phyloP scores from a whole-genome alignment of 2,329 filamentous ascomycete genomes.

The Claviceps maximensis region DNA sequence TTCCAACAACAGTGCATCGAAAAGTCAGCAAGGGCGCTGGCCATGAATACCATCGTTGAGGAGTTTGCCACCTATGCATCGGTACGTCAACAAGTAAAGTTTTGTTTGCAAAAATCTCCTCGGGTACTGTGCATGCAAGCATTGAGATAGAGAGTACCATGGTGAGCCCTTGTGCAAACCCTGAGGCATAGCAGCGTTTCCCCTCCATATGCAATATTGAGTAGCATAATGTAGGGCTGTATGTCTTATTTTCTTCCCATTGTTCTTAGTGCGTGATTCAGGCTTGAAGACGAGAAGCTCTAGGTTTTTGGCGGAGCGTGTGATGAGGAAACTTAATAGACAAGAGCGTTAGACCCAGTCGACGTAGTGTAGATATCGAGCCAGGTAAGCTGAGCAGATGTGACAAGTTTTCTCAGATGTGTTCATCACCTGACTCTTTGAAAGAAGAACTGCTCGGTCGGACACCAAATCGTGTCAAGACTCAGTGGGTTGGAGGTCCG shows the following conservation, averaged over 20 bases:
- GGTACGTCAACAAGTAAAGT: neutral
- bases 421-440: neutral
- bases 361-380: neutral
- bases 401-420: neutral
- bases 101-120: neutral
- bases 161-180: neutral
- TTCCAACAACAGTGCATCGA: neutral
- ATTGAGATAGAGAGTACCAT: neutral
- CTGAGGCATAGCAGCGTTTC: neutral
- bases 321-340: neutral
- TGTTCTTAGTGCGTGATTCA: neutral
- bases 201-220: neutral
- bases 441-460: too few species aligned
- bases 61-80: neutral
- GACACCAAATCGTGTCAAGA: neutral
- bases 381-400: neutral
- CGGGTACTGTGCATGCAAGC: neutral
- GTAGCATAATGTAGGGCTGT: neutral
- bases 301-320: neutral
- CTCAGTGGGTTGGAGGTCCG: constrained; percentile 29
- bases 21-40: neutral
- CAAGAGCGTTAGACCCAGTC: neutral
- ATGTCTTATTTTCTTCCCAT: neutral
- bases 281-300: neutral
- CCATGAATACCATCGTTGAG: too few species aligned